Evolutionary conservation across 2,329 filamentous ascomycete genomes (phyloP).

Genomic region (Penicillium sp.): DNA sequence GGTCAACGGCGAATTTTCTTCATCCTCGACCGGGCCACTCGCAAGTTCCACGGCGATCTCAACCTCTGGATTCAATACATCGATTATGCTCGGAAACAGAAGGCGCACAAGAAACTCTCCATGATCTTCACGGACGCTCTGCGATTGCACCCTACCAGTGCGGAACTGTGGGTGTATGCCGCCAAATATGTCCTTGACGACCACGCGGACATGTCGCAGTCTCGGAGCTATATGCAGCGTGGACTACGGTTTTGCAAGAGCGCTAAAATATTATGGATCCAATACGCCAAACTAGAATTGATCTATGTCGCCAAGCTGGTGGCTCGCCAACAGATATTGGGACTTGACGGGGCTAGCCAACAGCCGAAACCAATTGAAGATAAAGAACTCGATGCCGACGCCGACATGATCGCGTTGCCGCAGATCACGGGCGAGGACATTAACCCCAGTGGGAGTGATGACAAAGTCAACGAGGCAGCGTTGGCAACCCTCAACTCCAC

Average conservation of each 20-base stretch:
- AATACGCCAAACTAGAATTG: slow-evolving; percentile 91
- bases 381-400: slow-evolving; percentile 48
- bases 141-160: slow-evolving; percentile 81
- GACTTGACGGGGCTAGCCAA: slow-evolving; percentile 56
- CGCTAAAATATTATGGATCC: slow-evolving; percentile 76
- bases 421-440: slow-evolving; percentile 66
- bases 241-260: slow-evolving; percentile 86
- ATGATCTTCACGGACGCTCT: slow-evolving; percentile 70
- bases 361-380: slow-evolving; percentile 43
- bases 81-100: slow-evolving; percentile 73
- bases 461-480: slow-evolving; percentile 56
- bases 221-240: slow-evolving; percentile 83
- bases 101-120: slow-evolving; percentile 64
- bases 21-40: slow-evolving; percentile 83
- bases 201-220: slow-evolving; percentile 84
- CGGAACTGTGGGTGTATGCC: slow-evolving; percentile 81
- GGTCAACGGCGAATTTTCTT: slow-evolving; percentile 85
- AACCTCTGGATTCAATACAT: slow-evolving; percentile 90
- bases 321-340: slow-evolving; percentile 70
- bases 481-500: slow-evolving; percentile 71
- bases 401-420: slow-evolving; percentile 62
- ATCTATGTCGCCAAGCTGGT: slow-evolving; percentile 85
- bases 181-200: slow-evolving; percentile 78
- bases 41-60: slow-evolving; percentile 80
- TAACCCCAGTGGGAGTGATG: slow-evolving; percentile 58